Evolutionary conservation across 2,329 filamentous ascomycete species (phyloP).

Genomic region (Calycina marina): DNA sequence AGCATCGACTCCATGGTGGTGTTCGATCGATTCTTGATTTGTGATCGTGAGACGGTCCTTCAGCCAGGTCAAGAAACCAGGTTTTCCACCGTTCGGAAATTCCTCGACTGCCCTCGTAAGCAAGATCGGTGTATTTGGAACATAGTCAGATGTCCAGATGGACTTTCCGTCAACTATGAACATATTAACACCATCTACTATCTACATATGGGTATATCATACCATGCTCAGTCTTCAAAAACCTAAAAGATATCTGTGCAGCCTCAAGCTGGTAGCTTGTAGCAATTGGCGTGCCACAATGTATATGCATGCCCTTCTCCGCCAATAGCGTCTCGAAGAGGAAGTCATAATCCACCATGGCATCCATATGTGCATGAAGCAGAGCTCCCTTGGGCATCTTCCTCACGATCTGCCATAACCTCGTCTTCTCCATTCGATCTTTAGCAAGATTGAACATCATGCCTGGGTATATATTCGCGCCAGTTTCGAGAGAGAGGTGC

Average conservation of each 20-base stretch:
- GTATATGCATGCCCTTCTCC: constrained; percentile 61
- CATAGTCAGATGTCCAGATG: constrained; percentile 56
- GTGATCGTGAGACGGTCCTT: constrained; percentile 59
- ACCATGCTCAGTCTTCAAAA: constrained; percentile 29
- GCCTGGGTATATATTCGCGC: constrained; percentile 60
- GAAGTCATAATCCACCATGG: constrained; percentile 80
- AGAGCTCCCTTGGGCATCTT: constrained; percentile 79
- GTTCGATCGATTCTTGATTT: constrained; percentile 55
- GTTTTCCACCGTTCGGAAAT: constrained; percentile 58
- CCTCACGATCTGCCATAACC: constrained; percentile 68
- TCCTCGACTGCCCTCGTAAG: constrained; percentile 48
- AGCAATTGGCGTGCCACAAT: constrained; percentile 39
- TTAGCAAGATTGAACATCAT: constrained; percentile 86
- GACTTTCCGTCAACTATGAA: constrained; percentile 25
- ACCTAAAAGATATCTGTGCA: constrained; percentile 47
- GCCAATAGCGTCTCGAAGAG: constrained; percentile 57
- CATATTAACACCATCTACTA: constrained; percentile 2
- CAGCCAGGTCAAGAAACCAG: constrained; percentile 66
- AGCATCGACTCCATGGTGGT: constrained; percentile 70
- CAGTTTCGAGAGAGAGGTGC: constrained; percentile 44
- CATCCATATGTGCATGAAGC: constrained; percentile 78
- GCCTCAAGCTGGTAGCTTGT: constrained; percentile 37
- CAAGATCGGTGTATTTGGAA: constrained; percentile 23
- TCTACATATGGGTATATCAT: constrained; percentile 2
- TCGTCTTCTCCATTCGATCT: constrained; percentile 63